phyloP scores from a whole-genome alignment of 768 basidiomycete species.

The Amanita subjunquillea region DNA sequence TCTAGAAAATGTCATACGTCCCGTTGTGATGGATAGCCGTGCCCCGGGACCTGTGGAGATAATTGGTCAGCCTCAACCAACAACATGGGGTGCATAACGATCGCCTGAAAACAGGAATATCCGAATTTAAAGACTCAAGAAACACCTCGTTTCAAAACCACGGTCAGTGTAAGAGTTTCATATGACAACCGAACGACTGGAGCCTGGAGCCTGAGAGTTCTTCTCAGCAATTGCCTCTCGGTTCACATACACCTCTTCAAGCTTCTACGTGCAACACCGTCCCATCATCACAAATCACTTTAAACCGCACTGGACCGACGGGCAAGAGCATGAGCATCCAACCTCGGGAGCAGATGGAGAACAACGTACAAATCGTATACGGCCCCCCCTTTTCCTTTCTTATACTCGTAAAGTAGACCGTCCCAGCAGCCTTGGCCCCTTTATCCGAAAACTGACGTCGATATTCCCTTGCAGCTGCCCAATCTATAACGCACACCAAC shows the following conservation, averaged over 20 bases:
- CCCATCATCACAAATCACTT: conserved; percentile 56
- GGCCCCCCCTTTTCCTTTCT: conserved; percentile 62
- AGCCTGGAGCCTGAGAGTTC: too few species aligned
- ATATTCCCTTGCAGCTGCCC: conserved; percentile 68
- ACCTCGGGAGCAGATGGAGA: background rate
- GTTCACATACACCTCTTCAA: background rate
- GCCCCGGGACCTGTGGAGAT: too few species aligned
- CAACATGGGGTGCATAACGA: too few species aligned
- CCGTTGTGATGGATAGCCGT: too few species aligned
- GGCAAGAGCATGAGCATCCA: background rate
- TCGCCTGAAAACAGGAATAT: too few species aligned
- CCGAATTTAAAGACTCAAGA: too few species aligned
- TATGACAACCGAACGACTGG: too few species aligned
- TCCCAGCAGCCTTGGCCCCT: conserved; percentile 56
- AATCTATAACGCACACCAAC: conserved; percentile 33
- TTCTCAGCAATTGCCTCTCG: too few species aligned
- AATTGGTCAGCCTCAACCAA: too few species aligned
- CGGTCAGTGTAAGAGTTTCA: too few species aligned
- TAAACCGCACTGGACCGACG: conserved; percentile 44
- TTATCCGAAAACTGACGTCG: conserved; percentile 67
- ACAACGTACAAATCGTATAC: conserved; percentile 54
- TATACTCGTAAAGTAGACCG: conserved; percentile 77
- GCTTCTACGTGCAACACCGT: conserved; percentile 33
- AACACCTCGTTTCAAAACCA: too few species aligned
- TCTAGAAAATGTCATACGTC: too few species aligned